Evolutionary conservation across 768 basidiomycete species (phyloP).

Genomic region (Myochromella boudieri): DNA sequence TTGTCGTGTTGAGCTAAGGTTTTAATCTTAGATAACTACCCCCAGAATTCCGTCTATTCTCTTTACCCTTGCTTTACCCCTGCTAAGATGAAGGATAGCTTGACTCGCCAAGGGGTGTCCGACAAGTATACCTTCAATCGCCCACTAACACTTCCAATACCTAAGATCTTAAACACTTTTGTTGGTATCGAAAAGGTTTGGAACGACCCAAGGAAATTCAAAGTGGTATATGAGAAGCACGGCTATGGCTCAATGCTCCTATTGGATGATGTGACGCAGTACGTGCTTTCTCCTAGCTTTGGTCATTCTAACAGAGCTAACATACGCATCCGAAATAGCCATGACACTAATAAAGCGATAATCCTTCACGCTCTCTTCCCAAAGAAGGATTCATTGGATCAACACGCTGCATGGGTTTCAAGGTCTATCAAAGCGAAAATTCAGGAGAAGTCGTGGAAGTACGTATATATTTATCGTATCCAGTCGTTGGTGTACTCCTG

Average conservation of each 20-base stretch:
- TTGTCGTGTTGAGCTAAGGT: not conserved
- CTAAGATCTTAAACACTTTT: conserved; percentile 32
- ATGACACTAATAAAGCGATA: conserved; percentile 27
- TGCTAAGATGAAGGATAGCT: conserved; percentile 27
- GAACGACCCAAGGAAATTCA: conserved; percentile 35
- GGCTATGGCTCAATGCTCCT: conserved; percentile 41
- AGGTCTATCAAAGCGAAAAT: conserved; percentile 26
- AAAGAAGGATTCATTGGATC: conserved; percentile 19
- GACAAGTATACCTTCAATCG: conserved; percentile 42
- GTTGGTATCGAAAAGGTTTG: conserved; percentile 33
- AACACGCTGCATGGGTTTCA: conserved; percentile 25
- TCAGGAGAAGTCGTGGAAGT: conserved; percentile 28
- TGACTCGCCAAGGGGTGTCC: conserved; percentile 38
- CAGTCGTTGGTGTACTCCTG: not conserved
- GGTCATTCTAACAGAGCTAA: not conserved
- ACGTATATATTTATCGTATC: not conserved
- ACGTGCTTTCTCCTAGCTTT: conserved; percentile 6
- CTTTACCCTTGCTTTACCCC: conserved; percentile 46
- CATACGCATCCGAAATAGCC: conserved; percentile 19
- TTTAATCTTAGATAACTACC: not conserved
- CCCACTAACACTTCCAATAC: conserved; percentile 28
- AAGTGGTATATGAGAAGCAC: conserved; percentile 34
- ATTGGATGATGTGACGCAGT: conserved; percentile 35
- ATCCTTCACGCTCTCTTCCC: conserved; percentile 36
- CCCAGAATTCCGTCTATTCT: conserved; percentile 18